Base-by-base conservation (phyloP, 495 filamentous ascomycete species). In the Hypoxylon lienhwacheense region DNA sequence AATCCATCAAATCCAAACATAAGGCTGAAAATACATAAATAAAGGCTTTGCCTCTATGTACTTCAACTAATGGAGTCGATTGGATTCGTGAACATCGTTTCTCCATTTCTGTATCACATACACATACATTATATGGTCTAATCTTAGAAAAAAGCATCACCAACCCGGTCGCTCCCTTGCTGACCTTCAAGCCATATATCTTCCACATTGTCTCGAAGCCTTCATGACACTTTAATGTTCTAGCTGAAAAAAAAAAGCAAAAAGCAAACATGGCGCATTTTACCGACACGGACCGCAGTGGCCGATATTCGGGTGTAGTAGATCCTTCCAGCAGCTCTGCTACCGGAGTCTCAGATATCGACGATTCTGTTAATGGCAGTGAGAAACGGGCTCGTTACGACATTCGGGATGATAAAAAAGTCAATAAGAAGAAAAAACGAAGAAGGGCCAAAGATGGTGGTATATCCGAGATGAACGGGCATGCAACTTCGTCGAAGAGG, bases 401-500 rank as follows among this genome's bases (percentile, higher is more conserved):
- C 42, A 47, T 35, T 14, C 45, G 25, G 39, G 55, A 50, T 22
- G 32, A 46, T 1, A 50, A 33, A 17, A 66, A 48, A 15, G 61
- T 55, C 0, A 60, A 28, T 14, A 70, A 53, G 40, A 69, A 57
- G 41, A 48, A 52, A 46, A 71, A 45, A 33, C 47, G 50, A 21
- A 49, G 59, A 36, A 61, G 65, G 14, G 45, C 34, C 10, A 61
- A 65, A 14, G 67, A 59, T 35, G 59, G 50, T 24, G 63, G 61
- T 10, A 66, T 58, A 47, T 64, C 52, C 7, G 62, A 52, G 63
- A 57, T 61, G 36, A 66, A 53, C 44, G 59, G 53, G 47, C 60
- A 53, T 42, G 17, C 53, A 36, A 63, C 36, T 26, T 43, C 57
- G 36, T 47, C 17, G 65, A 76, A 60, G 65, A 70, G 77, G 21